phyloP scores from a whole-genome alignment of 2,329 filamentous ascomycete species.

The Chalaropsis ovoidea region DNA sequence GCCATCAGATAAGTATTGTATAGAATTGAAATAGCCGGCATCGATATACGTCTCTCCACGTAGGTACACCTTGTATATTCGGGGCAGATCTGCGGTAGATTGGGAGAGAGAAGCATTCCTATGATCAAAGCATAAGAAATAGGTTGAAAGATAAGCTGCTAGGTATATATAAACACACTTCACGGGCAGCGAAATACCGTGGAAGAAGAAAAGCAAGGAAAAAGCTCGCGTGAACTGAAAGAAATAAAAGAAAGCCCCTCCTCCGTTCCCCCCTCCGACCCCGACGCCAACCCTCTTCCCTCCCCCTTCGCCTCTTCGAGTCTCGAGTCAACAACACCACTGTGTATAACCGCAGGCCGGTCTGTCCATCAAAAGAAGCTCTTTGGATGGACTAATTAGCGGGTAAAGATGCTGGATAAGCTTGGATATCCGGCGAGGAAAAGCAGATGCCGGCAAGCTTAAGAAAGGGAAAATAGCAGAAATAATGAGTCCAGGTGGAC shows the following conservation, averaged over 20 bases:
- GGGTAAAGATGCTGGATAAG: too few species aligned
- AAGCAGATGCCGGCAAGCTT: too few species aligned
- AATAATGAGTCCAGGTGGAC: too few species aligned
- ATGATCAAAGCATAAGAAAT: neutral
- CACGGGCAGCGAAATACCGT: neutral
- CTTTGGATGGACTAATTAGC: too few species aligned
- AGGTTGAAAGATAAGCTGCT: constrained; percentile 8
- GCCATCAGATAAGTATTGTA: too few species aligned
- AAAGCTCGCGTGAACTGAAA: constrained; percentile 3
- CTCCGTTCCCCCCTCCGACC: neutral
- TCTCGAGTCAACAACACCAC: neutral
- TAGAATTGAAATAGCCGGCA: neutral
- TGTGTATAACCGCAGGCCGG: neutral
- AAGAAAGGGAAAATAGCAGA: too few species aligned
- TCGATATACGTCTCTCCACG: neutral
- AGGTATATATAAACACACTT: constrained; percentile 17
- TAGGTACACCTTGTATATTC: neutral
- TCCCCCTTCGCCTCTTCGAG: neutral
- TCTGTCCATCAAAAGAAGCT: neutral
- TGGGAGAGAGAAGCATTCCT: neutral
- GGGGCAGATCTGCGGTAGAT: neutral
- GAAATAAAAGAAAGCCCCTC: neutral
- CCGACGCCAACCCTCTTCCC: neutral
- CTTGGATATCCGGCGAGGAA: too few species aligned
- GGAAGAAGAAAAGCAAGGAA: constrained; percentile 6